Percentiles rank a stretch among this genome's conserved stretches.
Evolutionary conservation across 2,329 filamentous ascomycete genomes (phyloP).

Genomic region (Alternaria sp.): DNA sequence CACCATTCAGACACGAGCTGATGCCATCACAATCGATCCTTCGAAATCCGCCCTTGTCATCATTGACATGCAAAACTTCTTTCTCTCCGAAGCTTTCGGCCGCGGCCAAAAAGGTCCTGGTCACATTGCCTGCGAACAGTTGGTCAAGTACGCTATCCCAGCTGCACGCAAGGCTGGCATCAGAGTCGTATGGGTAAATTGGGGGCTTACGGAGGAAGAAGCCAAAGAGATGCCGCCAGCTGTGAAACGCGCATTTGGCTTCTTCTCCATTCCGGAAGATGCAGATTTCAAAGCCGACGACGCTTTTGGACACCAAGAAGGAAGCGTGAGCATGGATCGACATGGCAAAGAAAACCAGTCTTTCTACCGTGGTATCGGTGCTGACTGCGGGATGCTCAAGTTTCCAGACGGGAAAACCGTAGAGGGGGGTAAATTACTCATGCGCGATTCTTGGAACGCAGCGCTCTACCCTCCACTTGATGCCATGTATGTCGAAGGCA

Average conservation of each 20-base stretch:
- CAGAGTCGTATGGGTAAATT: conserved; percentile 51
- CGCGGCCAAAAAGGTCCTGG: conserved; percentile 21
- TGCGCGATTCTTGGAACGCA: conserved; percentile 52
- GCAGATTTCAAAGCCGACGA: conserved; percentile 1
- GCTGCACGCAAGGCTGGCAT: conserved; percentile 49
- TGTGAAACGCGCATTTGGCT: conserved; percentile 49
- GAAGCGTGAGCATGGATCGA: conserved; percentile 40
- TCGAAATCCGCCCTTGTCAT: conserved; percentile 48
- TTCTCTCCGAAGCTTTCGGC: conserved; percentile 41
- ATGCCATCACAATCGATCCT: conserved; percentile 43
- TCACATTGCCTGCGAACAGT: conserved; percentile 36
- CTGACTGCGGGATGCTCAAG: conserved; percentile 25
- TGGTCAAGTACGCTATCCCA: conserved; percentile 46
- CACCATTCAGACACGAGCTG: conserved; percentile 32
- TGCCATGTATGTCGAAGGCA: conserved; percentile 33
- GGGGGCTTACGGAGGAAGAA: conserved; percentile 49
- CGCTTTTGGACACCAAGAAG: conserved; percentile 12
- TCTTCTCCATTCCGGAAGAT: conserved; percentile 30
- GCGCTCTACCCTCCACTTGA: conserved; percentile 49
- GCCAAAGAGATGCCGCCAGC: conserved; percentile 46
- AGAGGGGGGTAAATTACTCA: conserved; percentile 46
- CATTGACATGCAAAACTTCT: conserved; percentile 55
- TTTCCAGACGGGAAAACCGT: conserved; percentile 29
- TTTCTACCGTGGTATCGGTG: conserved; percentile 44
- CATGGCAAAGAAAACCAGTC: conserved; percentile 27